A percentile compares a stretch with the other conserved stretches of the same genome.
phyloP scores from a whole-genome alignment of 2,329 filamentous ascomycete genomes.

The Pseudocercospora fijiensis region DNA sequence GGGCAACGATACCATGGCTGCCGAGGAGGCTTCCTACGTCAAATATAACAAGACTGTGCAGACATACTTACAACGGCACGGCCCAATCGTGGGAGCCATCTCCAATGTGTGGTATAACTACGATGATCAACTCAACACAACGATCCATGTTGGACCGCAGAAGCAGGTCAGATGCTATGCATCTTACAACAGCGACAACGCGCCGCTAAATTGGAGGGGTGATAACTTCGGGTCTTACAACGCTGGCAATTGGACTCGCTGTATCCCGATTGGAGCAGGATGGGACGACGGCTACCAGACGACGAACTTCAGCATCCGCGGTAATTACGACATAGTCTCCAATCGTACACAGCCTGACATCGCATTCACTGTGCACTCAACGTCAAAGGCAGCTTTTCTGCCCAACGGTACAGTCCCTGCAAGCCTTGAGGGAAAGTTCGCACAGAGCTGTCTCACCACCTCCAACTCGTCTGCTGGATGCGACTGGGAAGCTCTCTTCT shows the following conservation, averaged over 20 bases:
- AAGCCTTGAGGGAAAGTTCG: slow-evolving; percentile 7
- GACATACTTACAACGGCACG: slow-evolving; percentile 20
- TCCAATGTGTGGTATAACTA: slow-evolving; percentile 7
- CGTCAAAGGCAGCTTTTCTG: slow-evolving; percentile 28
- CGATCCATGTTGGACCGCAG: slow-evolving; percentile 10
- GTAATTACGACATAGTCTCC: slow-evolving; percentile 7
- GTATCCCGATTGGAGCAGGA: slow-evolving; percentile 28
- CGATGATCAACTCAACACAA: slow-evolving; percentile 9
- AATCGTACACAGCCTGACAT: not conserved
- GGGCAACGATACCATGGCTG: not conserved
- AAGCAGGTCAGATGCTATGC: slow-evolving; percentile 17
- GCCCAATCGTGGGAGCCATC: slow-evolving; percentile 21
- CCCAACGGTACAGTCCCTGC: slow-evolving; percentile 16
- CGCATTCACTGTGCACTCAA: not conserved
- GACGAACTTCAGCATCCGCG: slow-evolving; percentile 23
- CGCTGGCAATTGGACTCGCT: slow-evolving; percentile 27
- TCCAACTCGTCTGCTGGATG: slow-evolving; percentile 10
- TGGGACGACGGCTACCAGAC: slow-evolving; percentile 26
- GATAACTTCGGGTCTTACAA: not conserved
- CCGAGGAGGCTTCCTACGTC: not conserved
- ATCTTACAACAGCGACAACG: slow-evolving; percentile 11
- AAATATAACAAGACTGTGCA: slow-evolving; percentile 21
- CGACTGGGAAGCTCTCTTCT: slow-evolving; percentile 23
- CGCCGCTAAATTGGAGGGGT: not conserved
- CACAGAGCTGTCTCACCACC: slow-evolving; percentile 17